phyloP scores from a whole-genome alignment of 2,329 filamentous ascomycete species.

The Penicillium italicum region DNA sequence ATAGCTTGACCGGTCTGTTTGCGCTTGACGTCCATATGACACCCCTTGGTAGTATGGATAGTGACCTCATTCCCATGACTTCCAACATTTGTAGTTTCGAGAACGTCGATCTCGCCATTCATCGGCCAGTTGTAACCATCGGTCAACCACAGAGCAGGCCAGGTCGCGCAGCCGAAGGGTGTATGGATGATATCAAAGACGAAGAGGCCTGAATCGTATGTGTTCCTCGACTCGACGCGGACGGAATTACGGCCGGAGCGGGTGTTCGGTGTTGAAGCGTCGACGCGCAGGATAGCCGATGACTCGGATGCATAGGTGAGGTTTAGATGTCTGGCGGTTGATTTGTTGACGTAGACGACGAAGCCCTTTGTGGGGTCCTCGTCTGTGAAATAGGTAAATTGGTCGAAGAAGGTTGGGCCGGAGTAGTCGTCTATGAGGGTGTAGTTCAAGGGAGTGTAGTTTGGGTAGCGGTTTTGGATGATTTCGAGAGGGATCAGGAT shows the following conservation, averaged over 20 bases:
- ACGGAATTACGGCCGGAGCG: slow-evolving; percentile 61
- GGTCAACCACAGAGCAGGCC: slow-evolving; percentile 64
- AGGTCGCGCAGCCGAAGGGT: slow-evolving; percentile 61
- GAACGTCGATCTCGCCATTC: slow-evolving; percentile 63
- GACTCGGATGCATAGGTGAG: slow-evolving; percentile 57
- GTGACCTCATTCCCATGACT: slow-evolving; percentile 57
- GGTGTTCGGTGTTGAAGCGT: slow-evolving; percentile 57
- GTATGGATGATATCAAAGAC: slow-evolving; percentile 64
- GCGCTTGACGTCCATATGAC: slow-evolving; percentile 52
- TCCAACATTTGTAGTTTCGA: slow-evolving; percentile 58
- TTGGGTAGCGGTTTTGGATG: slow-evolving; percentile 41
- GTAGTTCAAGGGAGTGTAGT: slow-evolving; percentile 44
- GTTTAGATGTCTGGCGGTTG: slow-evolving; percentile 44
- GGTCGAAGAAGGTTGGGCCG: slow-evolving; percentile 44
- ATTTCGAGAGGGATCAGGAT: slow-evolving; percentile 46
- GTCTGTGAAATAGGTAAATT: slow-evolving; percentile 46
- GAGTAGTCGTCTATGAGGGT: slow-evolving; percentile 42
- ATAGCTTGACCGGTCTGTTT: slow-evolving; percentile 49
- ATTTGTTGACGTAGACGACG: slow-evolving; percentile 43
- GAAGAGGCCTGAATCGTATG: slow-evolving; percentile 63
- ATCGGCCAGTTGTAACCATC: slow-evolving; percentile 60
- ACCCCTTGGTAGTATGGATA: slow-evolving; percentile 57
- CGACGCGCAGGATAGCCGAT: slow-evolving; percentile 58
- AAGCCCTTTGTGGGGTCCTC: slow-evolving; percentile 46
- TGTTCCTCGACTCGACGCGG: slow-evolving; percentile 58